Conservation (phyloP, 2,329 filamentous ascomycete genomes). For the Aspergillus fumigatus region DNA sequence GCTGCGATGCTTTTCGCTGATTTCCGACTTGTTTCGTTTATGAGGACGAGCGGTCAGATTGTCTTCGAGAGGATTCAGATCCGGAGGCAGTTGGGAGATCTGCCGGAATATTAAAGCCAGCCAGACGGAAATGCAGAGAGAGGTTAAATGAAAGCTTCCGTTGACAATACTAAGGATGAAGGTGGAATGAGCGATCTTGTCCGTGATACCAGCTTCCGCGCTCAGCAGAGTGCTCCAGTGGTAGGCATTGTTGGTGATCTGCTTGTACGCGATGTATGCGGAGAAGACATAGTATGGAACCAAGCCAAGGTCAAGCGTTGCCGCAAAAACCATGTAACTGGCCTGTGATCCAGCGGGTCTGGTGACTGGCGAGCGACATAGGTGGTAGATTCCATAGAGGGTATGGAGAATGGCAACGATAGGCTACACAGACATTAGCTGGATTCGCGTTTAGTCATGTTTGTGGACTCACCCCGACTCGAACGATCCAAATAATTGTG, state of each 20-base stretch:
- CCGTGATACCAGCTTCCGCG: slow-evolving; percentile 48
- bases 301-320: slow-evolving; percentile 64
- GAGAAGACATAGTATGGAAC: slow-evolving; percentile 62
- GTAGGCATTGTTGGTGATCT: slow-evolving; percentile 42
- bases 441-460: neutral
- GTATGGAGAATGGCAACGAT: slow-evolving; percentile 69
- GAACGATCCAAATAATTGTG: slow-evolving; percentile 68
- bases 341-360: slow-evolving; percentile 75
- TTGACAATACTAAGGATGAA: slow-evolving; percentile 64
- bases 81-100: slow-evolving; percentile 77
- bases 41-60: slow-evolving; percentile 71
- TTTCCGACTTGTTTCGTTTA: slow-evolving; percentile 66
- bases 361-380: slow-evolving; percentile 63
- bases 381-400: slow-evolving; percentile 76
- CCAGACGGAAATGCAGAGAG: slow-evolving; percentile 67
- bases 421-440: slow-evolving; percentile 49
- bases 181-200: slow-evolving; percentile 60
- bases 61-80: slow-evolving; percentile 91
- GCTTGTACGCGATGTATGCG: slow-evolving; percentile 49
- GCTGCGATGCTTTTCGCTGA: slow-evolving; percentile 59
- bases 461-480: slow-evolving; percentile 61
- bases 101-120: slow-evolving; percentile 74
- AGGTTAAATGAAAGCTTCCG: slow-evolving; percentile 65
- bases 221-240: slow-evolving; percentile 66
- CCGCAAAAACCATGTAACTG: slow-evolving; percentile 83